Base-by-base conservation (phyloP, 2,329 filamentous ascomycete species). In the Rhynchosporium agropyri region DNA sequence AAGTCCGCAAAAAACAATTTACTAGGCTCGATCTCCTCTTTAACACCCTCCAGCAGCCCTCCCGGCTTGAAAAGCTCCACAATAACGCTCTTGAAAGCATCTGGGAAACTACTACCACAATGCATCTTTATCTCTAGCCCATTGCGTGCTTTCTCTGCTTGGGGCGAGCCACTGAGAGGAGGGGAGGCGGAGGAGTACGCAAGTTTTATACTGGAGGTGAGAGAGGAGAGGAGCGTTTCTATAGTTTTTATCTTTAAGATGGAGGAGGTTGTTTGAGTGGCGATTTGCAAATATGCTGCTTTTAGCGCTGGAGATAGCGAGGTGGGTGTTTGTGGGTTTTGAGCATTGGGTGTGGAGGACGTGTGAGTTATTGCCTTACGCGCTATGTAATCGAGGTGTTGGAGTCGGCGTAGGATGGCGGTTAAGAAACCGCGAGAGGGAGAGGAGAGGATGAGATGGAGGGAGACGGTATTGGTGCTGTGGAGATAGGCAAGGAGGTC, bases 341-440 rank as follows among this genome's bases (percentile, higher is more conserved):
- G 28, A 15, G 55, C 59, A 29, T 65, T 66, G 36, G 61, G 54
- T 9, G 63, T 57, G n/a, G 42, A 63, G 28, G 42, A 43, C 4
- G 58, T 53, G 6, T 67, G 56, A 29, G 63, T 60, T 12, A 74
- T 72, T 5, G 71, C 71, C 66, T 71, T 73, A 13, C 69, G 70
- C 7, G 73, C 73, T 40, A 74, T 73, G 51, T 70, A 73, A 60
- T 86, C 80, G 67, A 90, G 77, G 65, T 86, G 82, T 3, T 78
- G 75, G 28, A 92, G 79, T 36, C 87, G 84, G 46, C 86, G 86
- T 74, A 86, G 90, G 54, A 87, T 80, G 36, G 89, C 86, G 31
- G 85, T 85, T 28, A 96, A 79, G 66, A 94, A 89, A 26, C 86
- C 85, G 12, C 92, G 85, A 10, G 89, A 89, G 58, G 89, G 86